phyloP scores from a whole-genome alignment of 768 basidiomycete species.

The Rhodotorula graminis region DNA sequence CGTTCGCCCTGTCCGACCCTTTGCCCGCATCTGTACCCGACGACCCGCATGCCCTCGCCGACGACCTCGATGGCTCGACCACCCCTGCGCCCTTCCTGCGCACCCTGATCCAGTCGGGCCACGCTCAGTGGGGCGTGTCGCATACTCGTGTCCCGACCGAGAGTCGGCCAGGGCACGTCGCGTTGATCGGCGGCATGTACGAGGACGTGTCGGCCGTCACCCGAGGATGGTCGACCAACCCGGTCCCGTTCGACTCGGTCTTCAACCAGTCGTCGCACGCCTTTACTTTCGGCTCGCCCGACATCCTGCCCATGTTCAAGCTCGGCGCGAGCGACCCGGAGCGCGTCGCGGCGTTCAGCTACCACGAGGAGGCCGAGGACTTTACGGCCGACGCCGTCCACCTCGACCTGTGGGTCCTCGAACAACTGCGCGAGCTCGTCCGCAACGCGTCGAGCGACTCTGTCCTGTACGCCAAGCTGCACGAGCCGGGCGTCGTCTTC shows the following conservation, averaged over 20 bases:
- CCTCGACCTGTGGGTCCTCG: constrained; percentile 73
- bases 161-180: constrained; percentile 80
- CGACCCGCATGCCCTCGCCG: background rate
- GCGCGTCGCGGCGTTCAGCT: constrained; percentile 69
- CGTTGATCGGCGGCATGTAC: constrained; percentile 86
- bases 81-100: constrained; percentile 64
- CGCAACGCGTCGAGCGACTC: constrained; percentile 60
- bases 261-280: constrained; percentile 75
- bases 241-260: constrained; percentile 77
- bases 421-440: constrained; percentile 61
- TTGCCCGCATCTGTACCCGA: background rate
- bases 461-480: constrained; percentile 55
- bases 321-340: constrained; percentile 62
- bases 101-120: constrained; percentile 56
- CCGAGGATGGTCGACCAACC: constrained; percentile 52
- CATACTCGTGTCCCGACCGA: constrained; percentile 85
- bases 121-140: constrained; percentile 76
- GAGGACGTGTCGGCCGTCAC: constrained; percentile 84
- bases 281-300: constrained; percentile 80
- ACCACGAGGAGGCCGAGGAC: constrained; percentile 72
- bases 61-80: background rate
- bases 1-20: constrained; percentile 51
- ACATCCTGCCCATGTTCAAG: constrained; percentile 81
- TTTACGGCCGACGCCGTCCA: constrained; percentile 78
- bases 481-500: constrained; percentile 62